These are phyloP conservation scores for Tylopilus rubrobrunneus DNA, from an alignment of 768 basidiomycete genomes.

Conservation along the genomic window DNA sequence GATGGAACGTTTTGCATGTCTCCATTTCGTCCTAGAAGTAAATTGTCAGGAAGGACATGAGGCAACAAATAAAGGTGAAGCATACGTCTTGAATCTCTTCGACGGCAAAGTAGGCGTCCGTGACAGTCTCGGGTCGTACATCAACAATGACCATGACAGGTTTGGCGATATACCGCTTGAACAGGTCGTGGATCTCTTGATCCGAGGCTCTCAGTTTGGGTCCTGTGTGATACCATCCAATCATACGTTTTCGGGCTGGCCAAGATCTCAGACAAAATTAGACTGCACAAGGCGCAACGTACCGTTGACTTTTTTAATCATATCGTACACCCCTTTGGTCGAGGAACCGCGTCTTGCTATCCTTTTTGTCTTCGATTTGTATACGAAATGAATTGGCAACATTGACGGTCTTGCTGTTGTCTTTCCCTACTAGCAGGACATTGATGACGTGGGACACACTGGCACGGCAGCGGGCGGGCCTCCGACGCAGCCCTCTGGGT, in stretches of 20 bases:
- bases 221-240: slow-evolving; percentile 99
- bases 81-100: slow-evolving; percentile 98
- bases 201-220: slow-evolving; percentile 93
- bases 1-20: too few relatives aligned
- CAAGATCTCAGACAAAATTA: slow-evolving; percentile 4
- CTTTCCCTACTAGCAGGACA: slow-evolving; percentile 89
- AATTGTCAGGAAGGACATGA: not conserved
- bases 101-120: too few relatives aligned
- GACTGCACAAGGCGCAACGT: slow-evolving; percentile 20
- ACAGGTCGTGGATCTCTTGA: slow-evolving; percentile 94
- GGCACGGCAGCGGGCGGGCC: too few relatives aligned
- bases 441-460: slow-evolving; percentile 84
- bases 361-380: slow-evolving; percentile 97
- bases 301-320: slow-evolving; percentile 99
- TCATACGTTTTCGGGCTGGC: slow-evolving; percentile 88
- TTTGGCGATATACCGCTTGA: slow-evolving; percentile 86
- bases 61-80: slow-evolving; percentile 3
- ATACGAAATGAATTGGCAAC: slow-evolving; percentile 97
- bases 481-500: too few relatives aligned
- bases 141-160: slow-evolving; percentile 99
- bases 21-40: slow-evolving; percentile 71
- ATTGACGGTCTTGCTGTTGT: slow-evolving; percentile 91
- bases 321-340: slow-evolving; percentile 99
- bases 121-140: slow-evolving; percentile 85
- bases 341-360: slow-evolving; percentile 97